phyloP scores from a whole-genome alignment of 2,329 filamentous ascomycete genomes.

The Calycina marina region DNA sequence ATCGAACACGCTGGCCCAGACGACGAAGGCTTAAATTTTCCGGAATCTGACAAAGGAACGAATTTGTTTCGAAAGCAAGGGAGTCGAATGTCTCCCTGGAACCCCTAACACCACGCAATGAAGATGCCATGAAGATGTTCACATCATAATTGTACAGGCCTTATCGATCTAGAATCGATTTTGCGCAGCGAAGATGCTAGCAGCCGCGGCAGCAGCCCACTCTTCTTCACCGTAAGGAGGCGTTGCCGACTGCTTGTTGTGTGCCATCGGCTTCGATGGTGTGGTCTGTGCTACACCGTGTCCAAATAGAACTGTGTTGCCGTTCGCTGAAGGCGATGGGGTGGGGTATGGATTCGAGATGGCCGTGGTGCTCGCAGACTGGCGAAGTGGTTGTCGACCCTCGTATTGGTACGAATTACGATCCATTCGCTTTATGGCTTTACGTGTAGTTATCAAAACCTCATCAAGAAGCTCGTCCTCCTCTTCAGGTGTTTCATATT shows the following conservation, averaged over 20 bases:
- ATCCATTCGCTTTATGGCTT: constrained; percentile 59
- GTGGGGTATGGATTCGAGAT: constrained; percentile 50
- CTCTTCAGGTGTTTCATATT: constrained; percentile 90
- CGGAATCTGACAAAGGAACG: constrained; percentile 15
- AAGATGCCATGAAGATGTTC: constrained; percentile 21
- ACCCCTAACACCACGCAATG: constrained; percentile 22
- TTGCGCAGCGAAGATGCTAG: constrained; percentile 65
- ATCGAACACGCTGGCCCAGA: constrained; percentile 10
- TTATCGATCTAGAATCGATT: constrained; percentile 37
- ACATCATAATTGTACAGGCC: constrained; percentile 14
- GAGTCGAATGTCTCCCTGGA: constrained; percentile 7
- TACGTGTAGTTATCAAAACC: constrained; percentile 62
- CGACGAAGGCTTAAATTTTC: neutral
- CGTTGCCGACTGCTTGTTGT: constrained; percentile 70
- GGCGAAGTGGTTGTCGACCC: constrained; percentile 36
- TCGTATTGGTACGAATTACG: constrained; percentile 23
- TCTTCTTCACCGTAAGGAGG: constrained; percentile 93
- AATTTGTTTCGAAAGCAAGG: constrained; percentile 10
- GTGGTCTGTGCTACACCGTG: constrained; percentile 39
- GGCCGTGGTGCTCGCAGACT: constrained; percentile 49
- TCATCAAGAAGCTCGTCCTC: constrained; percentile 94
- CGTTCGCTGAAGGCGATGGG: constrained; percentile 66
- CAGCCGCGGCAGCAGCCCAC: constrained; percentile 73
- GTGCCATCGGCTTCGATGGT: constrained; percentile 30
- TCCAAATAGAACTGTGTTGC: constrained; percentile 56